Conservation (phyloP, 106 monocot species). For the Platanthera guangdongensis region DNA sequence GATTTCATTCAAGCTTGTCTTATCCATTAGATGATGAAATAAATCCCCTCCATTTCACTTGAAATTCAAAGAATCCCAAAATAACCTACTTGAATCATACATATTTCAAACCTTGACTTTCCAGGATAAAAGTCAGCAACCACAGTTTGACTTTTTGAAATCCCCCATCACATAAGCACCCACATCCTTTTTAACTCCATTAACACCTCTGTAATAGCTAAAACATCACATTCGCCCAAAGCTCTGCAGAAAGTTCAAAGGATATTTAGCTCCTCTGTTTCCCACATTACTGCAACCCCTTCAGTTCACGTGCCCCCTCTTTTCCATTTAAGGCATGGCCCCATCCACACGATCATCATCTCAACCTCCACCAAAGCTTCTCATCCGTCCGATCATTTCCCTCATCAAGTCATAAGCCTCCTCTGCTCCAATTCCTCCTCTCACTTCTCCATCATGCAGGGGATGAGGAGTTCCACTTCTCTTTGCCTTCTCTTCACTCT, state of each 20-base stretch:
- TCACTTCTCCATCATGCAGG: neutral
- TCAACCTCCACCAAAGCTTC: neutral
- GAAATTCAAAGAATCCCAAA: too few species aligned
- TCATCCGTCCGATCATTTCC: neutral
- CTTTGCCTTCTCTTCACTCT: neutral
- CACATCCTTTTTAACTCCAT: neutral
- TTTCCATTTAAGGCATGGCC: neutral
- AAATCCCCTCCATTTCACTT: too few species aligned
- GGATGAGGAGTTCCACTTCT: neutral
- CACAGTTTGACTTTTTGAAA: too few species aligned
- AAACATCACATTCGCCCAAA: neutral
- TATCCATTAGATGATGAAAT: too few species aligned
- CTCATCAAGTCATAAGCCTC: neutral
- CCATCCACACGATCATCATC: neutral
- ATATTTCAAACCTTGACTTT: too few species aligned
- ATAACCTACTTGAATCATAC: too few species aligned
- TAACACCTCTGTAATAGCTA: neutral
- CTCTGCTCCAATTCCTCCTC: neutral
- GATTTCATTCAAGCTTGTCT: too few species aligned
- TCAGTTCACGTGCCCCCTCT: neutral
- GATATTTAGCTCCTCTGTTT: neutral
- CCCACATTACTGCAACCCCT: neutral
- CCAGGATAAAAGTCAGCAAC: too few species aligned
- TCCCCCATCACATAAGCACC: too few species aligned
- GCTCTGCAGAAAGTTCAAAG: neutral